Base-by-base conservation (phyloP, 106 monocot species). In the Acorus calamus region DNA sequence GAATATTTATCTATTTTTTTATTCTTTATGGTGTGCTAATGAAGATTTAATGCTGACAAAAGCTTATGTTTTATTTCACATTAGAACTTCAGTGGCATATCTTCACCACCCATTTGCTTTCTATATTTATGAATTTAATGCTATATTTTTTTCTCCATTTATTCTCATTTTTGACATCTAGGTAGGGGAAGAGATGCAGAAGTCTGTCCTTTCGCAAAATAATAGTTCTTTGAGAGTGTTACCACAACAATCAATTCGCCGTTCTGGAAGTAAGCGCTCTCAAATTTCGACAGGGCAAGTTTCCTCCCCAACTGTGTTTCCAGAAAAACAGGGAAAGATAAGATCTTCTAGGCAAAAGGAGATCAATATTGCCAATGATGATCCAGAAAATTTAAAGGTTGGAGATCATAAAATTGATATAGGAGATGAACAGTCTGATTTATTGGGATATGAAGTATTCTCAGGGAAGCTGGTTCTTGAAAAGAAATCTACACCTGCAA, bases 351-450 rank as follows among this genome's bases (percentile, higher is more conserved):
- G 72, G 74, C 60, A 78, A 45, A 76, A 42, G 47, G 81, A 70
- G 60, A 50, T 44, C 14, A 76, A 47, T 66, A 54, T 64, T 73
- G 56, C 69, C 60, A 77, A 44, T 70, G 81, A 70, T 63, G 80
- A 80, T 59, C 44, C 53, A 54, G 77, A 76, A 44, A 86, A 81
- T 57, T 63, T 57, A 60, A 87, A 88, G 75, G 11, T 63, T 6
- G 59, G 52, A 62, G 98, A 92, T 65, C 98, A 92, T 66, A 88
- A 60, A 71, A 83, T 92, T 64, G 98, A 98, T 62, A 79, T 91
- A 54, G 86, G 75, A 52, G 98, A 98, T 46, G 98, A 98, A 71
- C 78, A 77, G 42, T 85, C 92, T 46, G 81, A 98, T 76, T 71
- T 98, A 59, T 75, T 92, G 56, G 92, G 90, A 11, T 83, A 81